phyloP scores from a whole-genome alignment of 1,284 basidiomycete species.

The Filobasidium uniguttulatum region DNA sequence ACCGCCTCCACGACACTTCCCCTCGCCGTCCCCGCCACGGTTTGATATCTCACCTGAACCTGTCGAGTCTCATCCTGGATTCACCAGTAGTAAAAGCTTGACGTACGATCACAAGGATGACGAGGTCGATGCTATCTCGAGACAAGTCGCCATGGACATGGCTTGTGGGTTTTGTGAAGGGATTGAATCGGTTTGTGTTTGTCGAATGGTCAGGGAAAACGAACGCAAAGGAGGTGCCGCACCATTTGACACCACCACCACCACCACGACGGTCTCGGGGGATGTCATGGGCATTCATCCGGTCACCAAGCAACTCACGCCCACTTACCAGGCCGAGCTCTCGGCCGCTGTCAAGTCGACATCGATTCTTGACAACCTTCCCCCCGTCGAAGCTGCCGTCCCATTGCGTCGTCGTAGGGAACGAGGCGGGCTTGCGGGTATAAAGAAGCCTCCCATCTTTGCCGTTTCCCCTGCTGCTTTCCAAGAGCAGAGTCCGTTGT shows the following conservation, averaged over 20 bases:
- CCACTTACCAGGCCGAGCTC: constrained; percentile 2
- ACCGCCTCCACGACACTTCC: background rate
- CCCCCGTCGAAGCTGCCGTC: constrained; percentile 59
- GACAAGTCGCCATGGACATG: constrained; percentile 2
- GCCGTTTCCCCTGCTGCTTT: constrained; percentile 4
- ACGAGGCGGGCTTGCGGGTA: constrained; percentile 13
- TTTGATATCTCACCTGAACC: background rate
- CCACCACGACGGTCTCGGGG: background rate
- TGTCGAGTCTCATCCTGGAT: too few relatives aligned
- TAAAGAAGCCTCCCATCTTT: constrained; percentile 5
- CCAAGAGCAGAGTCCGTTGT: background rate
- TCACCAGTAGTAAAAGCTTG: too few relatives aligned
- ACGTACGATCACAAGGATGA: background rate
- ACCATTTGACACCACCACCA: background rate
- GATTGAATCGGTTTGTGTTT: constrained; percentile 52
- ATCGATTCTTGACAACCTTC: constrained; percentile 60
- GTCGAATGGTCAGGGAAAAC: constrained; percentile 39
- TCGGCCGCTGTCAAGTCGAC: constrained; percentile 1
- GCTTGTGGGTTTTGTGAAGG: constrained; percentile 59
- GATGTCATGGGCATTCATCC: background rate
- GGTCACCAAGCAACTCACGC: background rate
- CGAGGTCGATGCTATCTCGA: background rate
- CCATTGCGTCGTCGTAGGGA: constrained; percentile 48
- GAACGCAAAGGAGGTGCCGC: background rate
- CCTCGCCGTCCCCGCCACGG: background rate